Base-by-base conservation (phyloP, 495 filamentous ascomycete genomes). In the Daldinia loculata region DNA sequence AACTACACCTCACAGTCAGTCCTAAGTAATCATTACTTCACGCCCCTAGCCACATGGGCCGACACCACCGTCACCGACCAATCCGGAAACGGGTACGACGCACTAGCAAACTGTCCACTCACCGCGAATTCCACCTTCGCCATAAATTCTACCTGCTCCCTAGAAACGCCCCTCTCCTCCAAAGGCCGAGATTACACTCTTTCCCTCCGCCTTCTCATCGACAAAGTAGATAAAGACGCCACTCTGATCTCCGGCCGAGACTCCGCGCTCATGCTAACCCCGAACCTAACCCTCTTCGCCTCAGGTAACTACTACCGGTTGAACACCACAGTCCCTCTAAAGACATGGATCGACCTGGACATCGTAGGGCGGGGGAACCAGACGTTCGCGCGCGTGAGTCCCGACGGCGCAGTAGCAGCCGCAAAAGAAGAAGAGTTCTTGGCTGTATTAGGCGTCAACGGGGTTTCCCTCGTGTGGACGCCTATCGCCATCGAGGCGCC, bases 121-220 rank as follows among this genome's bases (percentile, higher is more conserved):
- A 60, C 78, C 12, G 26, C 61, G 1, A 59, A 77, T 17, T 71
- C 67, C 6, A 73, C 78, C 19, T 56, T 82, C 0, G n/a, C 64
- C 17, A 65, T 82, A 22, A 72, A 59, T 14, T 36, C 72, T 2
- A 61, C 71, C 0, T 84, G 83, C 66, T 76, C 75, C 15, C 41
- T 87, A 1, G 69, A 66, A 12, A 84, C 83, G 15, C 84, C 82
- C 0, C 72, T 87, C 2, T 65, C 73, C 14, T 83, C 81, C 30
- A 86, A 86, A 63, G 84, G 85, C 3, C 74, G 83, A 43, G 78
- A 84, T 64, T 87, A 86, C 68, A 83, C 81, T 3, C 77, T 87
- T 7, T 80, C 83, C 0, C 79, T 84, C 41, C 75, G 72, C 29
- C 68, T 85, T 1, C 75, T 72, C 11, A 59, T 82, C 3, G 77